Evolutionary conservation across 2,329 filamentous ascomycete genomes (phyloP).

Genomic region (Ceratocystis diversiconidia): DNA sequence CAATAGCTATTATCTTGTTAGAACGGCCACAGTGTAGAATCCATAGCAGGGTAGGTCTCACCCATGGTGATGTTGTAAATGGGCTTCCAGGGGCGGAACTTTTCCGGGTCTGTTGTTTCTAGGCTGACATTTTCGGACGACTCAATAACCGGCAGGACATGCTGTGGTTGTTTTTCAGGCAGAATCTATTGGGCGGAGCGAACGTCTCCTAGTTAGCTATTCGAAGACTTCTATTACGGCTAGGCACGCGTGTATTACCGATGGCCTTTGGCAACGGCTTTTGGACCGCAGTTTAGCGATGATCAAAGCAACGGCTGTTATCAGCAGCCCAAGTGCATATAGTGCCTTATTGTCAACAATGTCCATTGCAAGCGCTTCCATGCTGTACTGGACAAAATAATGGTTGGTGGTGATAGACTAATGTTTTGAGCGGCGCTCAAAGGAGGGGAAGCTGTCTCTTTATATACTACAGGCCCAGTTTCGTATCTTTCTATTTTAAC

Average conservation of each 20-base stretch:
- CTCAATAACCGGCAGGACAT: slow-evolving; percentile 15
- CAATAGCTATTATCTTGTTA: slow-evolving; percentile 28
- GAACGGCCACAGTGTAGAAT: background rate
- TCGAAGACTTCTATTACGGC: no score
- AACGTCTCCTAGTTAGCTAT: background rate
- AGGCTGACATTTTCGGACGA: slow-evolving; percentile 29
- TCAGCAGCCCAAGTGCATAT: slow-evolving; percentile 5
- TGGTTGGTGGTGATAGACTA: background rate
- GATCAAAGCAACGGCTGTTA: slow-evolving; percentile 4
- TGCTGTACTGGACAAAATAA: background rate
- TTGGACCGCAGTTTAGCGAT: slow-evolving; percentile 1
- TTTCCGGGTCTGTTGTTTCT: slow-evolving; percentile 26
- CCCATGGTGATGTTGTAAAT: slow-evolving; percentile 43
- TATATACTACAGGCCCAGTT: background rate
- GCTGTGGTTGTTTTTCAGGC: slow-evolving; percentile 7
- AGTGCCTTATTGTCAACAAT: background rate
- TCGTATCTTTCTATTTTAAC: background rate
- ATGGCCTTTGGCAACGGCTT: background rate
- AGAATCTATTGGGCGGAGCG: background rate
- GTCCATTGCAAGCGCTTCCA: background rate
- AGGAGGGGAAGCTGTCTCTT: background rate
- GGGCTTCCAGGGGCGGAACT: slow-evolving; percentile 37
- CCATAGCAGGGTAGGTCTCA: slow-evolving; percentile 19
- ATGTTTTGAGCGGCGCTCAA: background rate
- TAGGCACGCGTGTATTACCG: background rate